Percentiles rank a stretch among this genome's conserved stretches.
phyloP scores from a whole-genome alignment of 345 rosid genomes.

The Pistacia atlantica region DNA sequence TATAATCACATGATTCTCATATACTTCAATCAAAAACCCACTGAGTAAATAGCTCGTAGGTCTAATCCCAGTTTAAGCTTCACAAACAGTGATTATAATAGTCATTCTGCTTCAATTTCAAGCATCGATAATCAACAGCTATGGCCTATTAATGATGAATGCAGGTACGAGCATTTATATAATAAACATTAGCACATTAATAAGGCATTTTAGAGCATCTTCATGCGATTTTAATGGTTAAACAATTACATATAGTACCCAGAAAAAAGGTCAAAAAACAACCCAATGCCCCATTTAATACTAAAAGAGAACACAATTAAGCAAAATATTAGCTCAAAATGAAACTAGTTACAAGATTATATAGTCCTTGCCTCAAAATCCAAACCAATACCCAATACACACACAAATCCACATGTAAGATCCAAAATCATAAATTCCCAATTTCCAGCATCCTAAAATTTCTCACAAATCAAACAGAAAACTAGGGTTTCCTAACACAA shows the following conservation, averaged over 20 bases:
- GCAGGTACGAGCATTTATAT: background rate
- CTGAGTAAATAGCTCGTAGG: background rate
- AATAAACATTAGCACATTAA: too few relatives aligned
- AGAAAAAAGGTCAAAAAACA: background rate
- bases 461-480: slow-evolving; percentile 9
- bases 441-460: slow-evolving; percentile 2
- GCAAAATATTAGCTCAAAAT: background rate
- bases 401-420: background rate
- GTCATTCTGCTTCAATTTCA: background rate
- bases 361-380: background rate
- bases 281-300: background rate
- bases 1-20: too few relatives aligned
- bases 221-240: background rate
- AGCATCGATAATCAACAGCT: too few relatives aligned
- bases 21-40: background rate
- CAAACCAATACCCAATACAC: background rate
- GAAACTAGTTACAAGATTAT: background rate
- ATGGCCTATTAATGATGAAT: background rate
- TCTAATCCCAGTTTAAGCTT: background rate
- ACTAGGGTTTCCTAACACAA: slow-evolving; percentile 10
- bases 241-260: background rate
- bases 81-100: background rate
- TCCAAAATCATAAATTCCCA: background rate
- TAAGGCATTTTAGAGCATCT: too few relatives aligned
- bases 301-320: background rate